These are phyloP conservation scores for Aotearoamyces nothofagi DNA, from an alignment of 2,329 filamentous ascomycete genomes.

Conservation along the genomic window DNA sequence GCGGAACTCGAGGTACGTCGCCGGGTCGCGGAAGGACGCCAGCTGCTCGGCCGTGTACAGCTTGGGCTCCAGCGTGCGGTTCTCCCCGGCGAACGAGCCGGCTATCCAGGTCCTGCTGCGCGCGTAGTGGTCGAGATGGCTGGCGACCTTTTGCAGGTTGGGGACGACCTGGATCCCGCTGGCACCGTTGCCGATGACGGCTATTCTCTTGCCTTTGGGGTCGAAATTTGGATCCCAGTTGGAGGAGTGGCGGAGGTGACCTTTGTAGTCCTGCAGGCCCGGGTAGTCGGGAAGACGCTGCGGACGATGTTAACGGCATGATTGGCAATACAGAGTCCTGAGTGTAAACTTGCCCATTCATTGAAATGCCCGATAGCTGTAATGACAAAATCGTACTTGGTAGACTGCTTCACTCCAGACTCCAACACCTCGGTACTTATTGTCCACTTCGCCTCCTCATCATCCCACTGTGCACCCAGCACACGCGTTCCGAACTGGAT, in stretches of 20 bases:
- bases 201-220: constrained; percentile 31
- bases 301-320: too few species aligned
- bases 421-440: too few species aligned
- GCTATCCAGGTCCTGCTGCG: constrained; percentile 55
- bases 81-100: constrained; percentile 39
- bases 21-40: constrained; percentile 37
- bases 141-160: constrained; percentile 32
- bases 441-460: constrained; percentile 35
- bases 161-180: constrained; percentile 41
- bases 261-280: constrained; percentile 38
- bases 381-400: constrained; percentile 43
- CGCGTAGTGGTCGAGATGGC: constrained; percentile 46
- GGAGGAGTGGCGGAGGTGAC: constrained; percentile 41
- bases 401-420: constrained; percentile 23
- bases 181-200: constrained; percentile 48
- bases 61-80: too few species aligned
- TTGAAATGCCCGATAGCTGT: constrained; percentile 32
- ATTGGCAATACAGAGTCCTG: constrained; percentile 46
- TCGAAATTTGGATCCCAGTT: constrained; percentile 40
- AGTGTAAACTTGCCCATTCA: constrained; percentile 44
- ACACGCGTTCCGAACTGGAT: constrained; percentile 40
- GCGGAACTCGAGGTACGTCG: constrained; percentile 42
- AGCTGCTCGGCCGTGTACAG: constrained; percentile 36
- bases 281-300: too few species aligned
- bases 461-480: constrained; percentile 38